These are phyloP conservation scores for Hordeum pubiflorum DNA, from an alignment of 202 grass and related monocot genomes.

Conservation along the genomic window DNA sequence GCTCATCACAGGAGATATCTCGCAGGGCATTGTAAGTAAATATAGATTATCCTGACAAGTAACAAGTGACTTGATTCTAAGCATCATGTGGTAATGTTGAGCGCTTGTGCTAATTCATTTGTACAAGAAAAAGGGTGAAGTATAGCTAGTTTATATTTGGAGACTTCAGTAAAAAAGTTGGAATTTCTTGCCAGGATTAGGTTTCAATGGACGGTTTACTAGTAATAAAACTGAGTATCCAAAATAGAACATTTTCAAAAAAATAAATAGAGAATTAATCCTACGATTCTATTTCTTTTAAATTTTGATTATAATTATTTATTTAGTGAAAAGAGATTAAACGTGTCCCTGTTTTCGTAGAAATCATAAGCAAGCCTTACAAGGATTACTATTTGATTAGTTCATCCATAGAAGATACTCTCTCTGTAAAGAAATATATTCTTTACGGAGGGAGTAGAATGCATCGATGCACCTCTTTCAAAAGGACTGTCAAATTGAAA, in stretches of 20 bases:
- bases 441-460: too few species aligned
- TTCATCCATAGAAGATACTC: background rate
- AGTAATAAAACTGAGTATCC: too few species aligned
- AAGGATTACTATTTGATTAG: too few species aligned
- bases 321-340: too few species aligned
- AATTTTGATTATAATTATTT: background rate
- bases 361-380: background rate
- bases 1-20: conserved; percentile 31
- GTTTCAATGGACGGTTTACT: background rate
- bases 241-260: background rate
- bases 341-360: background rate
- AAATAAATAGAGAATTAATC: background rate
- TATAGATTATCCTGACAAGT: background rate
- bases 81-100: background rate
- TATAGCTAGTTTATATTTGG: background rate
- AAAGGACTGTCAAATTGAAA: background rate
- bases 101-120: background rate
- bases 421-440: too few species aligned
- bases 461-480: background rate
- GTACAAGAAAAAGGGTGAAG: too few species aligned
- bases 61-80: background rate
- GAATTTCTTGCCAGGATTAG: background rate
- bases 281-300: background rate
- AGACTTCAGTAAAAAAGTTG: background rate
- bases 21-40: conserved; percentile 27